A percentile compares a stretch with the other conserved stretches of the same genome.
phyloP scores from a whole-genome alignment of 352 stramenopile species.

The Phytophthora podocarpi region DNA sequence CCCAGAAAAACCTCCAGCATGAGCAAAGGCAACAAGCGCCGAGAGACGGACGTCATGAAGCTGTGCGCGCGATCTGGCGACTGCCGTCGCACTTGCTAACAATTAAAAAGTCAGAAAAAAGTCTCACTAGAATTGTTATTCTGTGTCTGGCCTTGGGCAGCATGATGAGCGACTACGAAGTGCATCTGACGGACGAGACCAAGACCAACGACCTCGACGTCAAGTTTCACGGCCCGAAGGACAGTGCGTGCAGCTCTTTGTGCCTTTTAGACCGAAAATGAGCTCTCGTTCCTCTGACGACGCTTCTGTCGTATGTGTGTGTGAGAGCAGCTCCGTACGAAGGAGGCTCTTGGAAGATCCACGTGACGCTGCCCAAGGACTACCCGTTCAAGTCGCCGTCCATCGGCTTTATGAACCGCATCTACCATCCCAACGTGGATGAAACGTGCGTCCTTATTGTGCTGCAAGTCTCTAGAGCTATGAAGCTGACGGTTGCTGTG shows the following conservation, averaged over 20 bases:
- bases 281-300: slow-evolving; percentile 11
- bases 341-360: slow-evolving; percentile 93
- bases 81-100: background rate
- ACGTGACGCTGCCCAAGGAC: slow-evolving; percentile 92
- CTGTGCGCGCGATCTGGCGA: slow-evolving; percentile 49
- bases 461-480: background rate
- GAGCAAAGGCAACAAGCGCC: slow-evolving; percentile 81
- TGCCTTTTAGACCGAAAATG: background rate
- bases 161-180: slow-evolving; percentile 93
- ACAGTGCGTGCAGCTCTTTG: slow-evolving; percentile 55
- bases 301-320: slow-evolving; percentile 17
- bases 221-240: slow-evolving; percentile 86
- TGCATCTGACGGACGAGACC: slow-evolving; percentile 82
- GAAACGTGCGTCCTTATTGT: slow-evolving; percentile 70
- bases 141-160: slow-evolving; percentile 30
- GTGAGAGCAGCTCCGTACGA: slow-evolving; percentile 84
- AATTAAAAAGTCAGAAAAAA: too few relatives aligned
- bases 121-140: background rate
- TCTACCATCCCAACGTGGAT: slow-evolving; percentile 95
- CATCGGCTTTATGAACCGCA: slow-evolving; percentile 93
- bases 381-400: slow-evolving; percentile 95
- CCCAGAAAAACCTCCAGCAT: slow-evolving; percentile 45
- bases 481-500: slow-evolving; percentile 7
- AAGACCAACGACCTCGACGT: slow-evolving; percentile 86
- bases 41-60: slow-evolving; percentile 92